Base-by-base conservation (phyloP, 441 rosid species). In the Dalechampia spathulata region DNA sequence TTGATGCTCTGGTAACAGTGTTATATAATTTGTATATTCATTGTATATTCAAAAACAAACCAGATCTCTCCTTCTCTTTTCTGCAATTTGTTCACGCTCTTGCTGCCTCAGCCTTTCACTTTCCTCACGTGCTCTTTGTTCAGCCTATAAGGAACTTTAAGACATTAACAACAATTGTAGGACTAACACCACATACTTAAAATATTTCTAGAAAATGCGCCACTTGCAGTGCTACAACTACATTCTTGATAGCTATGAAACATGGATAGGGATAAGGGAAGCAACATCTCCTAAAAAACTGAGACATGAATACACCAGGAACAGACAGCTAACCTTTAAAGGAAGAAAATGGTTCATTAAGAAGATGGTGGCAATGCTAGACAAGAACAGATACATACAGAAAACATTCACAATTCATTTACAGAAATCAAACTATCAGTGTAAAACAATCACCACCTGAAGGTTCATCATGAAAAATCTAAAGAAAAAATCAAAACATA, bases 11-110 rank as follows among this genome's bases (percentile, higher is more conserved):
- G 14, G 37, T 16, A 20, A 36, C 25, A 27, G 19, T 19, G 39
- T 41, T 36, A 43, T 15, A 68, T 30, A n/a, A n/a, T n/a, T 20
- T 22, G 49, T 13, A 48, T 13, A 46, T 41, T 48, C 20, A 60
- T 20, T 22, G 49, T 13, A 48, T 13, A 46, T 41, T 48, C 20
- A 60, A 62, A 47, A 52, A 73, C 96, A 43, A 72, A 85, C 97
- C 91, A 86, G 75, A 79, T 89, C 97, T 72, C 90, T 80, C 77
- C 78, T 86, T 70, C 92, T 78, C 79, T 78, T 86, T 68, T 86
- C 92, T n/a, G 95, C 82, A 57, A 82, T 65, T 67, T 73, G 79
- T 60, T 89, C 95, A 50, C 90, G 92, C 78, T 88, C 96, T 60
- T 88, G 85, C 62, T 75, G 86, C 76, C 96, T 82, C 78, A 86